Evolutionary conservation across 495 filamentous ascomycete genomes (phyloP).

Genomic region (Polyplosphaeria fusca): DNA sequence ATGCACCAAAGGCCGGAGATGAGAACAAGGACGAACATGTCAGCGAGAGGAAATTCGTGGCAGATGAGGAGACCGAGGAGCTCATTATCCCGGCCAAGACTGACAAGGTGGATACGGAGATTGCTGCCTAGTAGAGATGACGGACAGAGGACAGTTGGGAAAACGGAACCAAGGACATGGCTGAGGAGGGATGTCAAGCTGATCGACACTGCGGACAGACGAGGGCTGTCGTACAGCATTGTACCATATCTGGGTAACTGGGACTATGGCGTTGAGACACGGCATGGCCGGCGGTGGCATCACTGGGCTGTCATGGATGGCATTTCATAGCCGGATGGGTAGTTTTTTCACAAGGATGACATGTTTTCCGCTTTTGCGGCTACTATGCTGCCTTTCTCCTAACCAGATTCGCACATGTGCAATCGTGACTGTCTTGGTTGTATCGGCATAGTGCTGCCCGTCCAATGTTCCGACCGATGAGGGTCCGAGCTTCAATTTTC

Average conservation of each 20-base stretch:
- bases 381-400: neutral
- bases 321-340: neutral
- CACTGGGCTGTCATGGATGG: neutral
- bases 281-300: no score
- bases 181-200: no score
- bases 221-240: neutral
- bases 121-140: conserved; percentile 27
- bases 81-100: conserved; percentile 65
- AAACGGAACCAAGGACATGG: no score
- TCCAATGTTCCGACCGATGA: no score
- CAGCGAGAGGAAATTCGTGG: conserved; percentile 89
- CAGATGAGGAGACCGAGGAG: conserved; percentile 65
- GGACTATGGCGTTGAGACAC: no score
- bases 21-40: conserved; percentile 58
- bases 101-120: conserved; percentile 33
- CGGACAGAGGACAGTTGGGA: no score
- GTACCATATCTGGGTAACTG: conserved; percentile 5
- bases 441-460: no score
- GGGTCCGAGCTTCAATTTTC: no score
- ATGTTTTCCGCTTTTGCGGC: neutral
- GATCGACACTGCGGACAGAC: no score
- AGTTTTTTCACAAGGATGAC: neutral
- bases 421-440: no score
- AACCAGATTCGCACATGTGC: neutral
- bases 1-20: conserved; percentile 39